Evolutionary conservation across 2,329 filamentous ascomycete species (phyloP).

Genomic region (Nemania sp.): DNA sequence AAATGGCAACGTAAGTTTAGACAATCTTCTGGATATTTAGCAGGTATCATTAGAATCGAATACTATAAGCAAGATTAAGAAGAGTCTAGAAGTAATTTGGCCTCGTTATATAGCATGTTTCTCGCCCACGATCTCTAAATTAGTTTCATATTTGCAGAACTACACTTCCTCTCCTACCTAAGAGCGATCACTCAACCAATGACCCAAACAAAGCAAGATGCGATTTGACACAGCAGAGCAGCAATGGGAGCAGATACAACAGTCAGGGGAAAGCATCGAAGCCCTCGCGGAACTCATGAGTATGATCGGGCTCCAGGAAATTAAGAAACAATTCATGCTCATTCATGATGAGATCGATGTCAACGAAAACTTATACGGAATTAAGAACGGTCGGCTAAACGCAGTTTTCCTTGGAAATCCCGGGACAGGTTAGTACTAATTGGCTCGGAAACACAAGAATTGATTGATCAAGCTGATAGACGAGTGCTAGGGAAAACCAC

Average conservation of each 20-base stretch:
- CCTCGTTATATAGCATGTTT: background rate
- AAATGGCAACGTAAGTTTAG: too few species aligned
- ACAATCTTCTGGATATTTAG: background rate
- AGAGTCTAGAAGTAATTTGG: slow-evolving; percentile 4
- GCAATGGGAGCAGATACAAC: slow-evolving; percentile 55
- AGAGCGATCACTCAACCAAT: background rate
- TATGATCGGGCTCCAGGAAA: slow-evolving; percentile 71
- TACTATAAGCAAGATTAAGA: background rate
- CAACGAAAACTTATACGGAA: too few species aligned
- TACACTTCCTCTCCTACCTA: background rate
- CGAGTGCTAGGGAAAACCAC: slow-evolving; percentile 70
- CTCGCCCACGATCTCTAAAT: background rate
- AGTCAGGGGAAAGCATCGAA: slow-evolving; percentile 61
- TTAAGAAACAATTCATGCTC: slow-evolving; percentile 68
- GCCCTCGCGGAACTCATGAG: slow-evolving; percentile 70
- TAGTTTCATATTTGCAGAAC: too few species aligned
- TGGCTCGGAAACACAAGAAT: slow-evolving; percentile 68
- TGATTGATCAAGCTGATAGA: slow-evolving; percentile 71
- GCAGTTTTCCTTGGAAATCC: slow-evolving; percentile 3
- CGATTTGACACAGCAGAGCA: background rate
- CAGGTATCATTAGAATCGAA: background rate
- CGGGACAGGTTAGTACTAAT: slow-evolving; percentile 37
- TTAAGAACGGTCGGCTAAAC: background rate
- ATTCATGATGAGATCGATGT: slow-evolving; percentile 59
- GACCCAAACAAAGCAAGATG: background rate